Evolutionary conservation across 1,284 basidiomycete species (phyloP), one percentile per base, ranked within the genome.

Genomic region (Moesziomyces sp.): DNA sequence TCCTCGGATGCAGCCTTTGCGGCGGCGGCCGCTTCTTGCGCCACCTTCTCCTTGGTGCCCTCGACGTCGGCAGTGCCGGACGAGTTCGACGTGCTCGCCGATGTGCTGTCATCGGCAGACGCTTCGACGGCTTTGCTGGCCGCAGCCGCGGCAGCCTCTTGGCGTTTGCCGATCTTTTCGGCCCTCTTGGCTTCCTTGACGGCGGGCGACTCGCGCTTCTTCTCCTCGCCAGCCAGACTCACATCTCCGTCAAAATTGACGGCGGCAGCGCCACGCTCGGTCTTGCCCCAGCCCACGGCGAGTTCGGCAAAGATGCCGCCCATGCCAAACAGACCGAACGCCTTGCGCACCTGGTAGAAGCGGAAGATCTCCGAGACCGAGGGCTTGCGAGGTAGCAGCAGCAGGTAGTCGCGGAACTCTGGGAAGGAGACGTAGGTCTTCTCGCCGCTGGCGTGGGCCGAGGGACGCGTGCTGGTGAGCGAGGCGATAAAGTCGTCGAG

Each of bases 301-400:
- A 84, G 72, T 49, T 81, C 77, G n/a, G 77, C 80, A 74, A 84
- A 84, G 55, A 84, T 80, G 19, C 82, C 82, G 13, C 79, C 76
- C 52, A 74, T 74, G 23, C 82, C 80, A 54, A 84, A 84, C 13
- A 84, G 74, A 3, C 82, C 82, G 38, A 80, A 80, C 1, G 80
- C 81, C 53, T 83, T 83, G 18, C 82, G 58, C 11, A 82, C 81
- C 54, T 84, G 81, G 53, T 84, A 84, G 64, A 84, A 84, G 30
- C 77, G 76, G 58, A 78, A 82, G 59, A 84, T 83, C 63, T 83
- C 82, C 13, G 70, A 47, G 19, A 83, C 77, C 13, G 73, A 74
- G 1, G 82, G 80, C 40, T 79, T 82, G 50, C 81, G 62, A 7
- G 82, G 81, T 21, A 84, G 59, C 13, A 84, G 74, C 43, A 84